These are phyloP conservation scores for Onygenales sp. DNA, from an alignment of 2,329 filamentous ascomycete genomes.

Conservation along the genomic window DNA sequence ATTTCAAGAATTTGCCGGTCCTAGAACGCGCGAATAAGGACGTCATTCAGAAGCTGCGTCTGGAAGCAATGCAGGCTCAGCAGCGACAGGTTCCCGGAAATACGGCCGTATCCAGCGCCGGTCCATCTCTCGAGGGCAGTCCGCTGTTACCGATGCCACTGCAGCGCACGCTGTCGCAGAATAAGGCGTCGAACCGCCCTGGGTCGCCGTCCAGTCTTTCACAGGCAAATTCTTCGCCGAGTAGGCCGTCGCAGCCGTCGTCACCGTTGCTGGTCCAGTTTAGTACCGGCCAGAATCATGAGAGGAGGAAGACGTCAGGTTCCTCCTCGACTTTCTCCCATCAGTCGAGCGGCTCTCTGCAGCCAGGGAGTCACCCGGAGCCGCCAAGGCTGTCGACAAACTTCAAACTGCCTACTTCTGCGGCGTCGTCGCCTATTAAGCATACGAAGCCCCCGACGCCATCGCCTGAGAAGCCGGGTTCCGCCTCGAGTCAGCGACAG, in stretches of 20 bases:
- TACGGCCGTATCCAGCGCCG: conserved; percentile 44
- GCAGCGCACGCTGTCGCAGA: conserved; percentile 74
- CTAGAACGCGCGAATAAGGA: conserved; percentile 98
- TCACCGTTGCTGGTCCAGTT: conserved; percentile 96
- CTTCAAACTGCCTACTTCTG: conserved; percentile 40
- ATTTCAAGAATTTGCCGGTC: conserved; percentile 94
- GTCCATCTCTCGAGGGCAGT: conserved; percentile 69
- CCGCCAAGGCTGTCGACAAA: conserved; percentile 50
- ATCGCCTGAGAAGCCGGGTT: conserved; percentile 51
- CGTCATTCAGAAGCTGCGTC: conserved; percentile 89
- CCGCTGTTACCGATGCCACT: conserved; percentile 71
- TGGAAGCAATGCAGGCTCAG: conserved; percentile 72
- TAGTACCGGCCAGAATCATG: conserved; percentile 67
- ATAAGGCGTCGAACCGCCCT: conserved; percentile 66
- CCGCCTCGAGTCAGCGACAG: conserved; percentile 46
- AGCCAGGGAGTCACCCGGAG: conserved; percentile 64
- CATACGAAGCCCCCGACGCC: conserved; percentile 30
- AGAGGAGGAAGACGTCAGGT: conserved; percentile 86
- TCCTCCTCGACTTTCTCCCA: conserved; percentile 78
- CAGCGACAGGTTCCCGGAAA: conserved; percentile 37
- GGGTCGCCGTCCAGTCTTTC: conserved; percentile 75
- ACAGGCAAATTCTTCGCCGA: conserved; percentile 79
- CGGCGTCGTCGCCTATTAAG: conserved; percentile 46
- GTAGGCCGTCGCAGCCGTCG: conserved; percentile 70
- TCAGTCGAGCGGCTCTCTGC: conserved; percentile 51